These are phyloP conservation scores for Musa acuminata DNA, from an alignment of 176 grass and related monocot genomes.

Conservation along the genomic window DNA sequence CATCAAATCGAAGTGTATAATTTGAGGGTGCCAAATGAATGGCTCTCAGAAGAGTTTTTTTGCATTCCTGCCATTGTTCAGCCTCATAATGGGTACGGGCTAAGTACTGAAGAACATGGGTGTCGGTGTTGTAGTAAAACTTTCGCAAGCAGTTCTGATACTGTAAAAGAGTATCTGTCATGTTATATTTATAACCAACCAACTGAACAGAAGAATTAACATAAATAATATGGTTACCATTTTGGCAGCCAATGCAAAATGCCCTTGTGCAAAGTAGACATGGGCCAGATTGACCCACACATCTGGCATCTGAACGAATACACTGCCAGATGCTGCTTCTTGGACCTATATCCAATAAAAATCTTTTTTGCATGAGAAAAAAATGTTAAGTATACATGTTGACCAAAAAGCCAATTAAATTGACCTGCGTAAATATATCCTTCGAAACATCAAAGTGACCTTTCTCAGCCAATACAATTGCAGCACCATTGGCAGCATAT, in stretches of 20 bases:
- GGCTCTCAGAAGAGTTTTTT: slow-evolving; percentile 83
- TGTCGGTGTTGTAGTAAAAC: slow-evolving; percentile 91
- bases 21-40: slow-evolving; percentile 96
- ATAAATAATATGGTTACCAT: slow-evolving; percentile 34
- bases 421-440: slow-evolving; percentile 94
- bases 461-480: slow-evolving; percentile 84
- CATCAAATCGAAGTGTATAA: slow-evolving; percentile 82
- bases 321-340: slow-evolving; percentile 85
- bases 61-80: slow-evolving; percentile 97
- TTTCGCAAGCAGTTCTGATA: slow-evolving; percentile 86
- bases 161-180: slow-evolving; percentile 37
- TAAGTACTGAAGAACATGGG: slow-evolving; percentile 76
- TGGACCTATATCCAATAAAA: slow-evolving; percentile 47
- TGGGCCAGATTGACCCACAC: slow-evolving; percentile 96
- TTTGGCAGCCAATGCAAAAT: slow-evolving; percentile 86
- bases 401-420: neutral
- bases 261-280: slow-evolving; percentile 91
- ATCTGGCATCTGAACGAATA: slow-evolving; percentile 93
- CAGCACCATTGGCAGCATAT: slow-evolving; percentile 94
- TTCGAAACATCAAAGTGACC: slow-evolving; percentile 88
- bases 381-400: neutral
- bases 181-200: slow-evolving; percentile 9
- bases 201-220: neutral
- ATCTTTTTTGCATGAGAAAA: neutral
- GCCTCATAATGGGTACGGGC: slow-evolving; percentile 88